A percentile compares a stretch with the other conserved stretches of the same genome.
Evolutionary conservation across 1,139 yeast species (phyloP).

Genomic region (Debaryomyces psychrophilus): DNA sequence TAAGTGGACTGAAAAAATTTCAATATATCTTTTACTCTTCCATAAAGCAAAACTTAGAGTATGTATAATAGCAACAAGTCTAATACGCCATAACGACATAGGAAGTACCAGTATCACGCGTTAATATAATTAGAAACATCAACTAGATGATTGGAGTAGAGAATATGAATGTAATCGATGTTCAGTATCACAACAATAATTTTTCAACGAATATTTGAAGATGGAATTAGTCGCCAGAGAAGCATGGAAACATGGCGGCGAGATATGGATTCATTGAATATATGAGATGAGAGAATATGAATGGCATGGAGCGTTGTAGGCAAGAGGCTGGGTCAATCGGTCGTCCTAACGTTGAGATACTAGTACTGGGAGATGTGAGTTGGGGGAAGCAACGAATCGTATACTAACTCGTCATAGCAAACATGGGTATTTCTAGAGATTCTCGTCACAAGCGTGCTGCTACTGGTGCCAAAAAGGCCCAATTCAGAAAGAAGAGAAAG

Average conservation of each 20-base stretch:
- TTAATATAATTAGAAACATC: background rate
- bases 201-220: background rate
- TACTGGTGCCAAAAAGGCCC: slow-evolving; percentile 99
- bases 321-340: background rate
- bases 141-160: background rate
- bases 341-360: background rate
- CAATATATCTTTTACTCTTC: slow-evolving; percentile 8
- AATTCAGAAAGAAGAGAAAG: slow-evolving; percentile 99
- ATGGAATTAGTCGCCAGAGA: background rate
- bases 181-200: background rate
- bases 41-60: slow-evolving; percentile 11
- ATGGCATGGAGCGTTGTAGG: background rate
- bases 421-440: slow-evolving; percentile 99
- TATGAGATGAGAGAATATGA: too few relatives aligned
- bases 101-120: background rate
- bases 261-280: too few relatives aligned
- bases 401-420: slow-evolving; percentile 34
- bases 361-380: background rate
- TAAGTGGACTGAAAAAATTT: slow-evolving; percentile 11
- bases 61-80: slow-evolving; percentile 5
- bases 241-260: background rate
- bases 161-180: background rate
- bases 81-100: background rate
- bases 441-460: slow-evolving; percentile 99
- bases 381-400: background rate